Conservation (phyloP, 2,329 filamentous ascomycete genomes). For the Ceratocystis diversiconidia region DNA sequence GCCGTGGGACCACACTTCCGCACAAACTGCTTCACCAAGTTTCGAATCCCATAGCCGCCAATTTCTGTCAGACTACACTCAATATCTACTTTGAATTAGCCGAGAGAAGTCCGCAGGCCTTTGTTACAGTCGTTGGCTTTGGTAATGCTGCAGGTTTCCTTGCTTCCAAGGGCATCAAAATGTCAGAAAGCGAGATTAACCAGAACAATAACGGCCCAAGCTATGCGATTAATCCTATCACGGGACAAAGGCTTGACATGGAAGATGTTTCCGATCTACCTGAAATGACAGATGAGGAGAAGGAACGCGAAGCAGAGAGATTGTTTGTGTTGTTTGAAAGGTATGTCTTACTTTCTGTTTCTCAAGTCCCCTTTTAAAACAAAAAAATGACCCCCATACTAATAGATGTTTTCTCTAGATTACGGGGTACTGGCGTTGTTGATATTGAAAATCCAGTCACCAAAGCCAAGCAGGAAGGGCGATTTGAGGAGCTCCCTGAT, state of each 20-base stretch:
- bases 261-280: slow-evolving; percentile 46
- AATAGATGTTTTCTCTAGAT: slow-evolving; percentile 24
- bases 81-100: slow-evolving; percentile 78
- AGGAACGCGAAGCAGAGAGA: slow-evolving; percentile 77
- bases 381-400: not conserved
- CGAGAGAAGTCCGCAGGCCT: slow-evolving; percentile 59
- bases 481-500: slow-evolving; percentile 49
- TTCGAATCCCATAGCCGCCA: slow-evolving; percentile 55
- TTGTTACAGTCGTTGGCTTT: slow-evolving; percentile 87
- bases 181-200: slow-evolving; percentile 18
- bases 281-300: slow-evolving; percentile 83
- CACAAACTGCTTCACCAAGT: slow-evolving; percentile 65
- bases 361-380: not conserved
- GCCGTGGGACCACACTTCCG: slow-evolving; percentile 57
- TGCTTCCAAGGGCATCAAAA: slow-evolving; percentile 35
- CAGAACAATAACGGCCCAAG: slow-evolving; percentile 23
- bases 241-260: slow-evolving; percentile 62
- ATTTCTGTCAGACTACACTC: slow-evolving; percentile 60
- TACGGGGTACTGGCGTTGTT: slow-evolving; percentile 62
- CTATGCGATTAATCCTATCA: slow-evolving; percentile 62
- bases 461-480: slow-evolving; percentile 52
- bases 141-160: slow-evolving; percentile 86
- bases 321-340: slow-evolving; percentile 84
- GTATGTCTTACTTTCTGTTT: slow-evolving; percentile 28
- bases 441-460: slow-evolving; percentile 67